Evolutionary conservation across 2,329 filamentous ascomycete genomes (phyloP).

Genomic region (Chrysoporthe cubensis): DNA sequence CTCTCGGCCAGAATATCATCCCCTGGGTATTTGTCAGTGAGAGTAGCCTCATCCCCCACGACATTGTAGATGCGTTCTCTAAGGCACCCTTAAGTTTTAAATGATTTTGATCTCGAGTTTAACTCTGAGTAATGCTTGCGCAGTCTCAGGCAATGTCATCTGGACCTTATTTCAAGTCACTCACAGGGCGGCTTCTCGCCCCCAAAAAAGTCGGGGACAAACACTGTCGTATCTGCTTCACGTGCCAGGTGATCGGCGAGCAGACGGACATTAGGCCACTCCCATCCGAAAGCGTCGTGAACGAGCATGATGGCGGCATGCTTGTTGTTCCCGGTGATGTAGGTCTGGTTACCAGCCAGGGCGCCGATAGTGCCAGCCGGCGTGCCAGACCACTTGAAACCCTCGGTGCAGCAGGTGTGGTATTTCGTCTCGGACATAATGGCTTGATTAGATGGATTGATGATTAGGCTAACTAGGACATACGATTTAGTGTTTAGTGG

Average conservation of each 20-base stretch:
- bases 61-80: neutral
- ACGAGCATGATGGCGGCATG: constrained; percentile 52
- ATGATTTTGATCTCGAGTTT: too few relatives aligned
- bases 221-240: constrained; percentile 49
- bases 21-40: neutral
- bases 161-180: neutral
- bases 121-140: too few relatives aligned
- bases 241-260: constrained; percentile 53
- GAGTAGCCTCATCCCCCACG: neutral
- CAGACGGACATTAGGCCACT: constrained; percentile 50
- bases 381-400: constrained; percentile 2
- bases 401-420: neutral
- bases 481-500: neutral
- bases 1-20: neutral
- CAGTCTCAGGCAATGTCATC: neutral
- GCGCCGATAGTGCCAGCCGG: neutral
- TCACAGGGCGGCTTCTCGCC: constrained; percentile 9
- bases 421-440: neutral
- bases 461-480: neutral
- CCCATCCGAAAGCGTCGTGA: constrained; percentile 57
- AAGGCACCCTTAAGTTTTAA: neutral
- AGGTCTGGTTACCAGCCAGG: constrained; percentile 30
- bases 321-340: constrained; percentile 44
- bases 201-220: constrained; percentile 53
- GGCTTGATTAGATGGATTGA: neutral